Base-by-base conservation (phyloP, 129 eudicot species). In the Glebionis coronaria region DNA sequence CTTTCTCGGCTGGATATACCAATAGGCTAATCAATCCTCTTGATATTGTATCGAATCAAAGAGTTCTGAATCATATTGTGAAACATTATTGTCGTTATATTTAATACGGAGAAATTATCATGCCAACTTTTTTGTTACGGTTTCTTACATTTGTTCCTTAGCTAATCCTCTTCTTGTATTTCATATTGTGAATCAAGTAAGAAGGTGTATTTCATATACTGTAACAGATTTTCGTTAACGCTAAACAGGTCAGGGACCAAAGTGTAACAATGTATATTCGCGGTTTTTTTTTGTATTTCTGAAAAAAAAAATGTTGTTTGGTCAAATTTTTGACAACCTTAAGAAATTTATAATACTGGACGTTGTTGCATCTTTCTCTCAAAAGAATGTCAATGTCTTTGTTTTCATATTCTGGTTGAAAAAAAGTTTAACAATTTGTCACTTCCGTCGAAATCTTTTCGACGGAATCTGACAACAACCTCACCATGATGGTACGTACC, bases 401-500 rank as follows among this genome's bases (percentile, higher is more conserved):
- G 16, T 59, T 59, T n/a, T 56, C 9, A 56, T 25, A 56, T 14
- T 12, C 0, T 21, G 55, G 59, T 44, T 25, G 58, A 3, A 12
- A 16, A 31, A 60, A 49, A 47, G 38, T 52, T 4, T 23, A 23
- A 20, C n/a, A 56, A 3, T 61, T 71, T 71, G 68, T 71, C 68
- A 19, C 12, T 61, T 71, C 76, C 69, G 62, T 71, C 69, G 76
- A 71, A 71, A 61, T 63, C 52, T 21, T 51, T 60, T 71, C 53
- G 69, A 61, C 61, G 76, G 76, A 71, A 71, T 61, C 51, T 6
- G 61, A 71, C 76, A 71, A 52, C 54, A 60, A 63, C 54, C 63
- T 15, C 28, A 13, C 40, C 76, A 71, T 71, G 76, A 25, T 61
- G 53, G 42, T 49, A 12, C 20, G 50, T 49, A 71, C 35, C 53